Evolutionary conservation across 495 filamentous ascomycete species (phyloP).

Genomic region (Podospora fimiseda): DNA sequence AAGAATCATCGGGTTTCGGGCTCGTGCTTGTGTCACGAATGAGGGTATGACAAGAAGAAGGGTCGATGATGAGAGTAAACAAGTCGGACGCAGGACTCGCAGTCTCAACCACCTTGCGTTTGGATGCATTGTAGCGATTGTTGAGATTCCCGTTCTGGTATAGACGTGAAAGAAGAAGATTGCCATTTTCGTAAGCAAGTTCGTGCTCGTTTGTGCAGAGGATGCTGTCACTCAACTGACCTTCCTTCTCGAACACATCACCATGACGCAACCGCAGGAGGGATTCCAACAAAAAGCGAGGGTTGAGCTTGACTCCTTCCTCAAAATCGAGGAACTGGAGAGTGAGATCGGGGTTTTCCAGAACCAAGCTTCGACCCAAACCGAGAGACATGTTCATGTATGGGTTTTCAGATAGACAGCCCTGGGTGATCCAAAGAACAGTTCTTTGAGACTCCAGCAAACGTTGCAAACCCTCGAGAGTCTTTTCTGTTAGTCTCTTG

Average conservation of each 20-base stretch:
- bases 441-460: not conserved
- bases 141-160: too few relatives aligned
- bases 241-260: not conserved
- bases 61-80: too few relatives aligned
- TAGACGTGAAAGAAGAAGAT: too few relatives aligned
- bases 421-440: not conserved
- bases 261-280: not conserved
- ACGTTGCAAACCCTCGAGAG: not conserved
- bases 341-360: not conserved
- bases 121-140: too few relatives aligned
- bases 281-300: constrained; percentile 4
- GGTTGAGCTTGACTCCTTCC: constrained; percentile 24
- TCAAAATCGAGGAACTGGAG: not conserved
- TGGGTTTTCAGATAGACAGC: not conserved
- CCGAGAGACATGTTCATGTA: not conserved
- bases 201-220: too few relatives aligned
- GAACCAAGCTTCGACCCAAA: not conserved
- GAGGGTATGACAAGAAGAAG: too few relatives aligned
- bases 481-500: not conserved
- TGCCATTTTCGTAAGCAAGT: too few relatives aligned
- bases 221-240: too few relatives aligned
- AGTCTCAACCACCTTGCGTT: too few relatives aligned
- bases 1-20: too few relatives aligned
- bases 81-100: too few relatives aligned
- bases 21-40: too few relatives aligned